Evolutionary conservation across 257 asterid species (phyloP).

Genomic region (Penstemon eatonii): DNA sequence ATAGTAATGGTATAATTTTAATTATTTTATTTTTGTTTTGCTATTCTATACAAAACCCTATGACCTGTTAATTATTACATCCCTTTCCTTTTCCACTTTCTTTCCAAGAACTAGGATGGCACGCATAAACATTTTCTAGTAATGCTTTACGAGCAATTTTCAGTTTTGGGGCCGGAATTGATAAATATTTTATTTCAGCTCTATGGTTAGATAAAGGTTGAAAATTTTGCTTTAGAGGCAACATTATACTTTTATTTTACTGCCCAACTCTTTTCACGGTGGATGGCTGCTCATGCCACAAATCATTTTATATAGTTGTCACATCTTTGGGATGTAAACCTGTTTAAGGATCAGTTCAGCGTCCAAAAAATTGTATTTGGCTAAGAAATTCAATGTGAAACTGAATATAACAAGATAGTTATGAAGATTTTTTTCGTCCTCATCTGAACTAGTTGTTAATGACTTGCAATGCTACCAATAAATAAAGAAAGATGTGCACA

Average conservation of each 20-base stretch:
- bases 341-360: no score
- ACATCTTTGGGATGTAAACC: no score
- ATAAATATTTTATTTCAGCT: neutral
- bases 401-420: neutral
- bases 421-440: neutral
- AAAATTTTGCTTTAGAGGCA: neutral
- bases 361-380: no score
- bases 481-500: no score
- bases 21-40: no score
- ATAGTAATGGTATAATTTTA: neutral
- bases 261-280: neutral
- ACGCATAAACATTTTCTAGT: neutral
- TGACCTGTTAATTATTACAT: no score
- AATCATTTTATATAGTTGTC: neutral
- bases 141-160: neutral
- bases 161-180: neutral
- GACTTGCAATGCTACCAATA: no score
- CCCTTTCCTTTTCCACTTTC: neutral
- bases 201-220: neutral
- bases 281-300: neutral
- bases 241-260: neutral
- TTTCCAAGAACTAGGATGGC: neutral
- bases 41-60: no score
- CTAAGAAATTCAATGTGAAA: no score
- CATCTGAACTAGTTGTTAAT: no score